Conservation (phyloP, 148 eudicot species). For the Drosera capensis region DNA sequence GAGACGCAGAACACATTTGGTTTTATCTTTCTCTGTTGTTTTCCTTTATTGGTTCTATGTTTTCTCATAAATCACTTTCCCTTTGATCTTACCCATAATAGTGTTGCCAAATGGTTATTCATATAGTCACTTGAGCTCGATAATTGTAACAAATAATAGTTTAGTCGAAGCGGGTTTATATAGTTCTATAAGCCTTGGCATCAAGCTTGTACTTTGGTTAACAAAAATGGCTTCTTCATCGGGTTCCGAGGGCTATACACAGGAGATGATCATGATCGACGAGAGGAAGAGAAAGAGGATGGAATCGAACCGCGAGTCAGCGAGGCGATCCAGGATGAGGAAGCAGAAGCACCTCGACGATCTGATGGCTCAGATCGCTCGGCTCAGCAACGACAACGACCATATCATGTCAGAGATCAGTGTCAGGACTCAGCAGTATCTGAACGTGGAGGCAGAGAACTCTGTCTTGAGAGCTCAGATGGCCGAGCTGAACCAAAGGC, state of each 20-base stretch:
- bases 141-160: too few relatives aligned
- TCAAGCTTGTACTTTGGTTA: too few relatives aligned
- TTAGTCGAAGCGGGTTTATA: too few relatives aligned
- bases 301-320: constrained; percentile 67
- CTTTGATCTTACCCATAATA: not conserved
- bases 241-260: constrained; percentile 38
- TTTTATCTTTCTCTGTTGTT: constrained; percentile 63
- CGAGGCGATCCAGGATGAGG: constrained; percentile 50
- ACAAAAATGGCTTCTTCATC: constrained; percentile 37
- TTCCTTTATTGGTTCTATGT: constrained; percentile 82
- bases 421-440: constrained; percentile 25
- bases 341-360: constrained; percentile 65
- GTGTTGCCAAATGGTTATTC: not conserved
- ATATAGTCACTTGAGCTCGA: not conserved
- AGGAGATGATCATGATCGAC: constrained; percentile 19
- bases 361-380: constrained; percentile 24
- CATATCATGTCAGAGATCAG: constrained; percentile 18
- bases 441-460: constrained; percentile 47
- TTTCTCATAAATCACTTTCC: constrained; percentile 30
- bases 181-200: too few relatives aligned
- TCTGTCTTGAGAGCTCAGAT: constrained; percentile 52
- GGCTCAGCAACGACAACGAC: constrained; percentile 29
- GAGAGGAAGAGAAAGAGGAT: constrained; percentile 57
- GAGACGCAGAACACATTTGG: constrained; percentile 58
- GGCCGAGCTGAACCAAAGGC: constrained; percentile 38